Base-by-base conservation (phyloP, 2,329 filamentous ascomycete genomes). In the Neonectria ditissima region DNA sequence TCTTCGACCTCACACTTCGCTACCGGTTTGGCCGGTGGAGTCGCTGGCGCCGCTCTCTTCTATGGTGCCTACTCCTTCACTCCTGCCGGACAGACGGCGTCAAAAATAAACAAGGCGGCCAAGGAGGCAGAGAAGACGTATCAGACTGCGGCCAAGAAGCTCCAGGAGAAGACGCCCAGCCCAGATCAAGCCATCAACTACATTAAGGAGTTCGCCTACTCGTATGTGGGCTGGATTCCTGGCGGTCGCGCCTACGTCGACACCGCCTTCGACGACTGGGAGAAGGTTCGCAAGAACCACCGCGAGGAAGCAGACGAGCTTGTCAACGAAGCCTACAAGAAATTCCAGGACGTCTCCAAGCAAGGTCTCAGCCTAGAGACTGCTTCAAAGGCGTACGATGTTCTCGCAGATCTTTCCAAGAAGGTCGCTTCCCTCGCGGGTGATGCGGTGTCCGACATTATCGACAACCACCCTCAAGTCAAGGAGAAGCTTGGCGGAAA, bases 401-500 rank as follows among this genome's bases (percentile, higher is more conserved):
- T 91, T 10, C 78, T 94, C 5, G 82, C 88, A 32, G 89, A 91
- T 63, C 80, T 91, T 18, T 79, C 88, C 22, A 83, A 82, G 71
- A 84, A 87, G 66, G 78, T 94, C 14, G 85, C 84, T 16, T 83
- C 83, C 47, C 82, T 94, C 2, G 86, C 89, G 0, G 86, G 84
- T 6, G 89, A 92, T 69, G 87, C 89, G 1, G 80, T 87, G 0
- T 78, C 81, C 24, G 87, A 93, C 65, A 86, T 94, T 44, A 76
- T 93, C 54, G 85, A 93, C 72, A 92, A 92, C 74, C 91, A 94
- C 75, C 92, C 92, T 0, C 78, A 90, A 69, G 73, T 92, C 20
- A 92, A 92, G 82, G 86, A 93, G 74, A 90, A 91, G 79, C 79
- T 93, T 9, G 91, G 91, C 14, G 88, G 86, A 11, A 89, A 86